Evolutionary conservation across 768 basidiomycete species (phyloP).

Genomic region (Lentinula lateritia): DNA sequence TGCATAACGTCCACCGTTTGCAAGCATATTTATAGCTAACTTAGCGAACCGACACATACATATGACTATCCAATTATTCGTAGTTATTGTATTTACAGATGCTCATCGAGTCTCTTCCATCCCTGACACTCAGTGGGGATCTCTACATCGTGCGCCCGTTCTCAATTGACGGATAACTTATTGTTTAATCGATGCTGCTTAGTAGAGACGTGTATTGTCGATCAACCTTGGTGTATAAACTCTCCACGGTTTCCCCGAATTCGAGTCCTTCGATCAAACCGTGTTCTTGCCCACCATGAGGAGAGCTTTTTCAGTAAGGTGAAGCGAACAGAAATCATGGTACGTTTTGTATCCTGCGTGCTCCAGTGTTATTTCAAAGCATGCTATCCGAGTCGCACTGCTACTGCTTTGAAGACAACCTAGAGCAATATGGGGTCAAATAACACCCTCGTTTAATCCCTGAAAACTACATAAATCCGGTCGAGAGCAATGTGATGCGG

Average conservation of each 20-base stretch:
- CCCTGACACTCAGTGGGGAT: not conserved
- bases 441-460: not conserved
- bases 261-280: too few relatives aligned
- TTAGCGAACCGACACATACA: not conserved
- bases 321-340: too few relatives aligned
- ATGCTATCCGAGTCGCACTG: too few relatives aligned
- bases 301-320: too few relatives aligned
- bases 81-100: not conserved
- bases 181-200: not conserved
- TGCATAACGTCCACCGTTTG: slow-evolving; percentile 13
- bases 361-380: too few relatives aligned
- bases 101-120: too few relatives aligned
- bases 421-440: not conserved
- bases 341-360: too few relatives aligned
- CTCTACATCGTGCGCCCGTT: not conserved
- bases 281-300: too few relatives aligned
- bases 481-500: not conserved
- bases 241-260: too few relatives aligned
- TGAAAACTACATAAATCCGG: not conserved
- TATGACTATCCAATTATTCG: not conserved
- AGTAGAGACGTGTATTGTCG: not conserved
- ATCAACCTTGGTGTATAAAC: too few relatives aligned
- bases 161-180: not conserved
- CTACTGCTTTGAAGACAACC: not conserved
- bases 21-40: not conserved